Percentiles rank a stretch among this genome's conserved stretches.
phyloP scores from a whole-genome alignment of 345 rosid species.

The Erucastrum elatum region DNA sequence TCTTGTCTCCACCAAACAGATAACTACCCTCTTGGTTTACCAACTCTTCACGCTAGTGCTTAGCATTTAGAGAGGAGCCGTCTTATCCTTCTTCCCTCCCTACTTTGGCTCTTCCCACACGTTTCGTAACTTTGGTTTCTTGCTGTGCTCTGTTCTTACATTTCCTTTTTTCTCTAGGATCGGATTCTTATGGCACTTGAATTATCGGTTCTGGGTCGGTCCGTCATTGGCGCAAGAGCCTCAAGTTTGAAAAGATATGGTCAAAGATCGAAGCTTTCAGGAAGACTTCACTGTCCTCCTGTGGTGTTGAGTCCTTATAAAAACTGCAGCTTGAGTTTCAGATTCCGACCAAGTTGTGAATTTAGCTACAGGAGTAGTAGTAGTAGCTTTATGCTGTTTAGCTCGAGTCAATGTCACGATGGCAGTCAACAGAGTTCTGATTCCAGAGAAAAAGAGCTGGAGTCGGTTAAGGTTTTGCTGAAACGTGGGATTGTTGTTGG shows the following conservation, averaged over 20 bases:
- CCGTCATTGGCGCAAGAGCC: conserved; percentile 21
- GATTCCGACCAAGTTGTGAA: not conserved
- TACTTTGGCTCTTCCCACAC: conserved; percentile 4
- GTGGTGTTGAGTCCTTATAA: not conserved
- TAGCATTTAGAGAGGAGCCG: conserved; percentile 25
- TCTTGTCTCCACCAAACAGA: not conserved
- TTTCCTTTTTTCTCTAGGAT: not conserved
- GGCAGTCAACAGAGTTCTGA: conserved; percentile 10
- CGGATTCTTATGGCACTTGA: conserved; percentile 41
- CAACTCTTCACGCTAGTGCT: conserved; percentile 19
- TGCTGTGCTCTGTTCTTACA: not conserved
- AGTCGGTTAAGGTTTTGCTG: conserved; percentile 39
- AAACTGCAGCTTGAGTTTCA: conserved; percentile 1
- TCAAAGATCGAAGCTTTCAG: conserved; percentile 24
- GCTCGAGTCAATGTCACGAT: not conserved
- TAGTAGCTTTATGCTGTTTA: conserved; percentile 7
- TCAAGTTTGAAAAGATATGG: not conserved
- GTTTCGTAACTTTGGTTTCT: not conserved
- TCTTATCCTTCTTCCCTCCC: conserved; percentile 25
- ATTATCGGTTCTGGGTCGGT: conserved; percentile 42
- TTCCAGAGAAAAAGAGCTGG: conserved; percentile 21
- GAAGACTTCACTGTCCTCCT: not conserved
- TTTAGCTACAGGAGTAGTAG: conserved; percentile 17
- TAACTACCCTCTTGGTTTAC: conserved; percentile 25
- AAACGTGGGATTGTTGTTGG: conserved; percentile 53